phyloP scores from a whole-genome alignment of 2,329 filamentous ascomycete genomes.

The Botrytis aclada region DNA sequence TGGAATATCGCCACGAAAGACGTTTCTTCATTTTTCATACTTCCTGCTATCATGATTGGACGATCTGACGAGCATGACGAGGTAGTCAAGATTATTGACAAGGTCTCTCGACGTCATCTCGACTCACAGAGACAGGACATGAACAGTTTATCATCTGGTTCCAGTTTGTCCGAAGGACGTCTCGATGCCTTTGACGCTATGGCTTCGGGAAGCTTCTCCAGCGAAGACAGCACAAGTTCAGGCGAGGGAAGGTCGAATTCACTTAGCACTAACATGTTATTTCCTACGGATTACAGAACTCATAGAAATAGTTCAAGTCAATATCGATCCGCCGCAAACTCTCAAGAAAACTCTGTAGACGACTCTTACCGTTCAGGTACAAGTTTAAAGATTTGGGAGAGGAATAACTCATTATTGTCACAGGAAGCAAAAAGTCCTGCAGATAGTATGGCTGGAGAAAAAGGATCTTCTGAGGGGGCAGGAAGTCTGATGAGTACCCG shows the following conservation, averaged over 20 bases:
- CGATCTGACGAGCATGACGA: constrained; percentile 67
- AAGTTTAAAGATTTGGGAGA: constrained; percentile 33
- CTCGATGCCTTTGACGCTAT: constrained; percentile 27
- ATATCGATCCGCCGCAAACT: constrained; percentile 26
- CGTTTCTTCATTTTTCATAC: constrained; percentile 72
- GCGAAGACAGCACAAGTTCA: constrained; percentile 56
- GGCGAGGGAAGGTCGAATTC: constrained; percentile 44
- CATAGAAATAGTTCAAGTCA: constrained; percentile 23
- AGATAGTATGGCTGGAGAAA: constrained; percentile 25
- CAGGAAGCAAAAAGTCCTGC: constrained; percentile 27
- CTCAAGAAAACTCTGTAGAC: constrained; percentile 30
- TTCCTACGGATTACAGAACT: constrained; percentile 17
- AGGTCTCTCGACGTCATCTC: constrained; percentile 64
- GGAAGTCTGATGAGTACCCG: constrained; percentile 32
- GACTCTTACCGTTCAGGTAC: constrained; percentile 23
- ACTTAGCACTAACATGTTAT: constrained; percentile 17
- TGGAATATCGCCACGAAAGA: constrained; percentile 81
- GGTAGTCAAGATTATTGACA: constrained; percentile 72
- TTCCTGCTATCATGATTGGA: constrained; percentile 79
- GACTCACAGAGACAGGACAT: constrained; percentile 44
- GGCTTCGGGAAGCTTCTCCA: constrained; percentile 51
- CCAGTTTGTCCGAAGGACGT: constrained; percentile 47
- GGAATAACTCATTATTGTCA: constrained; percentile 28
- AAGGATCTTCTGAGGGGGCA: constrained; percentile 31
- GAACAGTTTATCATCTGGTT: constrained; percentile 50